phyloP scores from a whole-genome alignment of 2,329 filamentous ascomycete species.

The Trichothecium sympodiale region DNA sequence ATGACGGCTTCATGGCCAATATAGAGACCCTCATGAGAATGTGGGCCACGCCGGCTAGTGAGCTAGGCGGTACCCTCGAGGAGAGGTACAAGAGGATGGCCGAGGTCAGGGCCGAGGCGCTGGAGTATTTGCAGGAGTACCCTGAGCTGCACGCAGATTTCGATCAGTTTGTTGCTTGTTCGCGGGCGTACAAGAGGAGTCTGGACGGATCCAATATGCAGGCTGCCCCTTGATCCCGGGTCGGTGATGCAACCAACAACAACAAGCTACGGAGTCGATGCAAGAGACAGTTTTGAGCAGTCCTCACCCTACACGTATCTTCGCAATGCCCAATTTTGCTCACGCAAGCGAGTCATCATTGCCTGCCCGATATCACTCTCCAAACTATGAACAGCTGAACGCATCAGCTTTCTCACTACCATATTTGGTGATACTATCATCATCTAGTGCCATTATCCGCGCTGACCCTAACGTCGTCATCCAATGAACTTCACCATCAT shows the following conservation, averaged over 20 bases:
- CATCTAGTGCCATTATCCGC: too few species aligned
- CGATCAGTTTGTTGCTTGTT: constrained; percentile 12
- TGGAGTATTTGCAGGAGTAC: constrained; percentile 14
- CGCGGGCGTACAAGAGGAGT: constrained; percentile 7
- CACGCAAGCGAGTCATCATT: too few species aligned
- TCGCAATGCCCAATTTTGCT: background rate
- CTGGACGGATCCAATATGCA: constrained; percentile 1
- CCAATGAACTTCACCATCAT: too few species aligned
- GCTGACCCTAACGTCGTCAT: too few species aligned
- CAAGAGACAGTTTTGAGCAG: background rate
- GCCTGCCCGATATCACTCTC: too few species aligned
- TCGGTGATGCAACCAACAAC: background rate
- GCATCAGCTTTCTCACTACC: background rate
- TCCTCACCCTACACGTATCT: background rate
- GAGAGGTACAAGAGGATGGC: constrained; percentile 6
- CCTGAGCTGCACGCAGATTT: constrained; percentile 16
- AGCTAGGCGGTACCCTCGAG: constrained; percentile 3
- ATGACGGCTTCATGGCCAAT: constrained; percentile 11
- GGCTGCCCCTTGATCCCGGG: background rate
- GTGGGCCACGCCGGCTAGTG: constrained; percentile 7
- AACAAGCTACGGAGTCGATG: background rate
- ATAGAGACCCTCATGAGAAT: constrained; percentile 8
- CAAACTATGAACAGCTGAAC: too few species aligned
- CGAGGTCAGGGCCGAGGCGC: constrained; percentile 11
- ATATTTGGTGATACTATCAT: too few species aligned